Evolutionary conservation across 257 asterid genomes (phyloP).

Genomic region (Nicotiana benthamiana): DNA sequence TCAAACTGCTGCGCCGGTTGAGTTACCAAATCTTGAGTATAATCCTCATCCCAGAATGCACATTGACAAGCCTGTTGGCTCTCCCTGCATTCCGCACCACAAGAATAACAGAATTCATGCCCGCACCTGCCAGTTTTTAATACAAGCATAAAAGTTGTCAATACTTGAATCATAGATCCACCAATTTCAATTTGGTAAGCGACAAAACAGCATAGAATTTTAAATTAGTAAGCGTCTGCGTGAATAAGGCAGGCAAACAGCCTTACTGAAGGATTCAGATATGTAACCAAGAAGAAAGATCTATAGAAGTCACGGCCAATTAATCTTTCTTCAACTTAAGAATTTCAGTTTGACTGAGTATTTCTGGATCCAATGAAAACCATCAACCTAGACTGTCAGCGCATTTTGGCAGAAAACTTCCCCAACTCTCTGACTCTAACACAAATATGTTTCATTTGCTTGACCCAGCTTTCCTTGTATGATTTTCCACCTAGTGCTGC

Average conservation of each 20-base stretch:
- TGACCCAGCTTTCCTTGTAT: background rate
- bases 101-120: slow-evolving; percentile 71
- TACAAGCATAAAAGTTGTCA: background rate
- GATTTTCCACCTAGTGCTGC: background rate
- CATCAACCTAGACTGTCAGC: background rate
- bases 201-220: background rate
- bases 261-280: background rate
- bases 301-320: background rate
- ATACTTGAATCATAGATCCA: background rate
- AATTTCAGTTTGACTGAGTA: background rate
- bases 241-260: background rate
- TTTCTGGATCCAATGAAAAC: background rate
- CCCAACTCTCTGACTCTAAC: background rate
- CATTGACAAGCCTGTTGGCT: slow-evolving; percentile 67
- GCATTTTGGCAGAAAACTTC: background rate
- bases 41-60: slow-evolving; percentile 56
- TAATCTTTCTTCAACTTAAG: background rate
- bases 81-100: slow-evolving; percentile 50
- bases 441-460: background rate
- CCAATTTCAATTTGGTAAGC: background rate
- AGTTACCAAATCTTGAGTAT: slow-evolving; percentile 25
- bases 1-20: slow-evolving; percentile 58
- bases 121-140: slow-evolving; percentile 54
- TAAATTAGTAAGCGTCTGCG: background rate
- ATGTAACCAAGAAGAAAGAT: background rate